Conservation (phyloP, 73 alveolate genomes). For the Paramecium octaurelia region DNA sequence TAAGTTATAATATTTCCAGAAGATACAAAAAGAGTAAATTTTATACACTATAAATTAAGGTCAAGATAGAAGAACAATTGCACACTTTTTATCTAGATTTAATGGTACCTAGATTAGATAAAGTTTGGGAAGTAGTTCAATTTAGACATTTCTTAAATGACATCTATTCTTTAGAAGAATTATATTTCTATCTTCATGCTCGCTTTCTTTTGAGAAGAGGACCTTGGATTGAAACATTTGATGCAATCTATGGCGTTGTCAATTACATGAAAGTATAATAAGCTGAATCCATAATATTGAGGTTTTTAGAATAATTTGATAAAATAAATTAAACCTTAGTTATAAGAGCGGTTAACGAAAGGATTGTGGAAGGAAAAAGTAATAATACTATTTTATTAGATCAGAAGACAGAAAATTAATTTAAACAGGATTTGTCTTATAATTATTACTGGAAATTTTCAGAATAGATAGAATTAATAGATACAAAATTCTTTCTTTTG, state of each 20-base stretch:
- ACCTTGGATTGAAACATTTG: conserved; percentile 43
- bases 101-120: conserved; percentile 18
- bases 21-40: conserved; percentile 36
- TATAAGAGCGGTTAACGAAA: not conserved
- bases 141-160: conserved; percentile 38
- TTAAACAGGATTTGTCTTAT: conserved; percentile 16
- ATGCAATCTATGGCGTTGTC: conserved; percentile 22
- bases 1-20: not conserved
- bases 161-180: not conserved
- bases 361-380: conserved; percentile 46
- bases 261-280: conserved; percentile 17
- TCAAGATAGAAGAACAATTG: not conserved
- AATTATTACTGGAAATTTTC: conserved; percentile 15
- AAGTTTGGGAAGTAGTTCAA: conserved; percentile 44
- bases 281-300: not conserved
- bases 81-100: conserved; percentile 11
- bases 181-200: conserved; percentile 15
- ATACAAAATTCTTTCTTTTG: conserved; percentile 17
- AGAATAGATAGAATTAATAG: conserved; percentile 36
- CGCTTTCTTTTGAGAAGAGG: not conserved
- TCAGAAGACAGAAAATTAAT: conserved; percentile 22
- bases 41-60: not conserved
- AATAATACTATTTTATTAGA: not conserved
- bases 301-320: conserved; percentile 11
- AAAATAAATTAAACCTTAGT: conserved; percentile 18